Base-by-base conservation (phyloP, 139 green algal genomes). In the Chlamydomonas schloesseri region DNA sequence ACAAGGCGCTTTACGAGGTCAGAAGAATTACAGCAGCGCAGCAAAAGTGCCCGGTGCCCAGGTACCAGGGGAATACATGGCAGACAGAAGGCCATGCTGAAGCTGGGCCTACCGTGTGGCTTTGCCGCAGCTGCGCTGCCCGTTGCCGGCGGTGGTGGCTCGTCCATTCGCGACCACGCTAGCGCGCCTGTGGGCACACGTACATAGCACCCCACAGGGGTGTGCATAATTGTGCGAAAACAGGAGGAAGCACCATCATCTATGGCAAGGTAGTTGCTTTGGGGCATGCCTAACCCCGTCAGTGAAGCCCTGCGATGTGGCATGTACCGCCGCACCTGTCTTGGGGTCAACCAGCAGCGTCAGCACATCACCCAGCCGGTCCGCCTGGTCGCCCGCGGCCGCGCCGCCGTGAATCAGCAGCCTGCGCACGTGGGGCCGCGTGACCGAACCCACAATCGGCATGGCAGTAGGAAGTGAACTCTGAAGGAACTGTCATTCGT, bases 331-430 rank as follows among this genome's bases (percentile, higher is more conserved):
- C 42, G 42, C 8, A 50, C 42, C 42, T 50, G 42, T 50, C 42
- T 50, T 5, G 5, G 42, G 6, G 42, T 50, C 42, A 46, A 84
- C 65, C 20, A 21, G 2, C 62, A 84, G 64, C 20, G 64, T 36
- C 42, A 53, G 46, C n/a, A 84, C 64, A 42, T 84, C 78, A 0
- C 64, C 64, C 64, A 84, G 47, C 26, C 78, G 78, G n/a, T 74
- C 64, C 3, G 5, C 13, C 29, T 62, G 58, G 26, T 74, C 64
- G 64, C 64, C 46, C 64, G n/a, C 78, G 4, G 64, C 64, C 8
- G 78, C n/a, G 62, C 78, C 78, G 46, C 78, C 78, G n/a, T 84
- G 78, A 31, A 84, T 75, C 15, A 84, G 47, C 64, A 84, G 64
- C 78, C 78, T 84, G 77, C 29, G 28, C 17, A 6, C 9, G 28